A percentile compares a stretch with the other conserved stretches of the same genome.
Conservation (phyloP, 306 rosid genomes). For the Prunus mume region DNA sequence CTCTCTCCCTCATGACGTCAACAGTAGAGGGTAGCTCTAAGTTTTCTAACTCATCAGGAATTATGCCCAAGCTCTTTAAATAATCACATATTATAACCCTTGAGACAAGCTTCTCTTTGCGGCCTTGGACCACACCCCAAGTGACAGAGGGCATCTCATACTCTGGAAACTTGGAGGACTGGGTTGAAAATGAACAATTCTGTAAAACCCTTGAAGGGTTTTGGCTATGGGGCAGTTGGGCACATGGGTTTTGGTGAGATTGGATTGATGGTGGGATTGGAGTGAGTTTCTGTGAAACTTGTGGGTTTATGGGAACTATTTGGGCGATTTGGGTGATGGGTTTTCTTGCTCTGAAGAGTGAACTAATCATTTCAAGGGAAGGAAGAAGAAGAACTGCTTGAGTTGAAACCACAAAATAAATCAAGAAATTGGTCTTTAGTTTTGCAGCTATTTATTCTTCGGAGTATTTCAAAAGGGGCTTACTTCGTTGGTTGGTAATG, state of each 20-base stretch:
- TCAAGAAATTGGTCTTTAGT: not conserved
- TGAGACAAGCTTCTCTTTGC: conserved; percentile 89
- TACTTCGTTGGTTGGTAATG: not conserved
- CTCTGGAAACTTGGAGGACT: conserved; percentile 69
- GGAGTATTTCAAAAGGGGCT: not conserved
- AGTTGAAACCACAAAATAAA: not conserved
- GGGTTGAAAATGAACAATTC: conserved; percentile 41
- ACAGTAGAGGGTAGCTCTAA: conserved; percentile 86
- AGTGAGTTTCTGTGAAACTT: conserved; percentile 13
- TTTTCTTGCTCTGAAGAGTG: conserved; percentile 45
- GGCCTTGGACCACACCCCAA: conserved; percentile 94
- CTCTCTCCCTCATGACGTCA: conserved; percentile 81
- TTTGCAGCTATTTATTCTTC: not conserved
- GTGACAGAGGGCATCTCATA: conserved; percentile 93
- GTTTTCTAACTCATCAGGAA: conserved; percentile 77
- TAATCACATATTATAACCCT: conserved; percentile 78
- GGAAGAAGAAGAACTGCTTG: not conserved
- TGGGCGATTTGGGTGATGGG: conserved; percentile 31
- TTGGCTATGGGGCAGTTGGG: conserved; percentile 26
- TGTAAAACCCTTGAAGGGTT: conserved; percentile 52
- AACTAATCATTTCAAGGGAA: conserved; percentile 20
- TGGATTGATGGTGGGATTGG: conserved; percentile 19
- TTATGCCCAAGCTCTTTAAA: conserved; percentile 70
- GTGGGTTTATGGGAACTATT: conserved; percentile 18
- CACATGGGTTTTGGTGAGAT: conserved; percentile 20